Evolutionary conservation across 805 yeast genomes (phyloP).

Genomic region (Tetrapisispora arboricola): DNA sequence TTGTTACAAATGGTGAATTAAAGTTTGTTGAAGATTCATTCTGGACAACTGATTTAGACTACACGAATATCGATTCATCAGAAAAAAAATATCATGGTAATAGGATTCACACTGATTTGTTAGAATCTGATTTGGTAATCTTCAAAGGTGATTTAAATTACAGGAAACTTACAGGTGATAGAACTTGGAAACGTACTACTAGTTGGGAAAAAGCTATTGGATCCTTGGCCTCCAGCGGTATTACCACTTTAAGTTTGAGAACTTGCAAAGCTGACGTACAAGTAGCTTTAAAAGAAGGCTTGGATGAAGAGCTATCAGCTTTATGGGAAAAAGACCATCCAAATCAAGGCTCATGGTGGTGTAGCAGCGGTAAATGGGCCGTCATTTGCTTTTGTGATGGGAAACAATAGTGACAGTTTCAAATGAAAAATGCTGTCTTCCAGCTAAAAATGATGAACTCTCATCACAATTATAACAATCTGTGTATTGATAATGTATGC

Average conservation of each 20-base stretch:
- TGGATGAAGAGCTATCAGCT: conserved; percentile 54
- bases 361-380: conserved; percentile 87
- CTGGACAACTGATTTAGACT: conserved; percentile 79
- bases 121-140: conserved; percentile 57
- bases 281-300: conserved; percentile 70
- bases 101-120: conserved; percentile 49
- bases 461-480: too few species aligned
- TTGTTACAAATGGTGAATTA: conserved; percentile 39
- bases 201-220: conserved; percentile 65
- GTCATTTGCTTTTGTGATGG: conserved; percentile 48
- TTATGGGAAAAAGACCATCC: conserved; percentile 52
- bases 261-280: conserved; percentile 95
- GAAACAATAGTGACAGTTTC: neutral
- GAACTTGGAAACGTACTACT: conserved; percentile 77
- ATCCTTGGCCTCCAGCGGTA: conserved; percentile 48
- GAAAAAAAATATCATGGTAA: conserved; percentile 45
- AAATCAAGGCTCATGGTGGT: conserved; percentile 69
- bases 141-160: conserved; percentile 96
- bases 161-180: conserved; percentile 86
- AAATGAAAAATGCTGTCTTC: too few species aligned
- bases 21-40: conserved; percentile 52
- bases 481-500: too few species aligned
- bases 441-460: too few species aligned
- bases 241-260: conserved; percentile 67
- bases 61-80: conserved; percentile 51